Base-by-base conservation (phyloP, 176 grass and related monocot species). In the Raddia guianensis region DNA sequence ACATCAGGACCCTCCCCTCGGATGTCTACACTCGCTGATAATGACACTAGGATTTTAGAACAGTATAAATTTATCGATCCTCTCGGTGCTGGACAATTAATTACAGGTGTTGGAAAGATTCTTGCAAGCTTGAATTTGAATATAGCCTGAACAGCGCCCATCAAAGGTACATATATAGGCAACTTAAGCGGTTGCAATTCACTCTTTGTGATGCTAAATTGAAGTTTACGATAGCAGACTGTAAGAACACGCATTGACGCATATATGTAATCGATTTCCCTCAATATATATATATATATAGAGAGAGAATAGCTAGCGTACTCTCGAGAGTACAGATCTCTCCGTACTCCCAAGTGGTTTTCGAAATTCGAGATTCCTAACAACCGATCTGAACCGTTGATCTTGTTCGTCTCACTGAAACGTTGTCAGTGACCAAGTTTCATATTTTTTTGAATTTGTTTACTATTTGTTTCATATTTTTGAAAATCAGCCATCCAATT, bases 11-110 rank as follows among this genome's bases (percentile, higher is more conserved):
- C 12, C 21, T 15, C 80, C 72, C 52, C 21, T 40, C 19, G 60
- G 12, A 46, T 46, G 73, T 59, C 37, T 46, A 45, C 47, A 33
- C 48, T 51, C n/a, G 34, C 9, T 46, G 70, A 74, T 68, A 19
- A n/a, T 68, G 72, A 83, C 70, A 74, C 18, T 13, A 21, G 46
- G 12, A 72, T 7, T 34, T 69, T 46, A 68, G 42, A 65, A 65
- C 14, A 43, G 45, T 10, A 67, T 10, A 7, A 70, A 32, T 70
- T 12, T 13, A 20, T 32, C 20, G 12, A 50, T 21, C 11, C 19
- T 70, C 8, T 70, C 8, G 20, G 14, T 70, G 20, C 46, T 49
- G 42, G 20, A 49, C 6, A 70, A 50, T 65, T 48, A 27, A 58
- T 20, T 84, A 27, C 10, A n/a, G 73, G 35, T 33, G 13, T 15